phyloP scores from a whole-genome alignment of 805 yeast genomes.

The Candida piceae region DNA sequence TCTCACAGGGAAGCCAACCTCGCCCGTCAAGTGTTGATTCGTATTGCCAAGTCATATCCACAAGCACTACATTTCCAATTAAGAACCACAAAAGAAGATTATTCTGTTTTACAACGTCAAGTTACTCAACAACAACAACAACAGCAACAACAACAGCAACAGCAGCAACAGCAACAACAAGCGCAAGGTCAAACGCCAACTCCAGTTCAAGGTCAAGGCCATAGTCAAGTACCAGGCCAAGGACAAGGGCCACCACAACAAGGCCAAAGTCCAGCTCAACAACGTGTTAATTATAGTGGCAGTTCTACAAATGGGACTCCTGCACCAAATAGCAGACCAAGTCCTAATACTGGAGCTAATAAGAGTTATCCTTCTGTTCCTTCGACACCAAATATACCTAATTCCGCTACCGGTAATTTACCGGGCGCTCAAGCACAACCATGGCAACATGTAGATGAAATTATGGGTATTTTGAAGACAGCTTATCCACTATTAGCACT shows the following conservation, averaged over 20 bases:
- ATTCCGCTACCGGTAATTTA: too few species aligned
- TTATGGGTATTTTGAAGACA: constrained; percentile 91
- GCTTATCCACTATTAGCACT: constrained; percentile 92
- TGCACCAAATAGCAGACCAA: background rate
- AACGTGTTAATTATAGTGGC: too few species aligned
- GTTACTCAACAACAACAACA: constrained; percentile 29
- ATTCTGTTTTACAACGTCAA: constrained; percentile 80
- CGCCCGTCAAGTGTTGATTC: constrained; percentile 80
- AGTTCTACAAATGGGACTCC: too few species aligned
- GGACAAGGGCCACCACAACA: constrained; percentile 3
- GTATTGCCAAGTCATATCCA: constrained; percentile 95
- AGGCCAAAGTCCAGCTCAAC: background rate
- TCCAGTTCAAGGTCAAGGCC: too few species aligned
- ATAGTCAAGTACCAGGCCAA: too few species aligned
- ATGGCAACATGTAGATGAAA: constrained; percentile 89
- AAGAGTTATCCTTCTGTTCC: background rate
- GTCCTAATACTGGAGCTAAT: constrained; percentile 3
- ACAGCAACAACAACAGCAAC: constrained; percentile 5
- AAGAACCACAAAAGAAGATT: constrained; percentile 92
- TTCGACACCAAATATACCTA: too few species aligned
- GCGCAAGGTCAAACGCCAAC: too few species aligned
- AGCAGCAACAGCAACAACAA: background rate
- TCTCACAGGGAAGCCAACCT: constrained; percentile 88
- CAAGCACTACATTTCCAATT: constrained; percentile 96
- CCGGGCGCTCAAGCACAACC: constrained; percentile 46